Conservation (phyloP, 2,329 filamentous ascomycete genomes). For the Scolecobasidium constrictum region DNA sequence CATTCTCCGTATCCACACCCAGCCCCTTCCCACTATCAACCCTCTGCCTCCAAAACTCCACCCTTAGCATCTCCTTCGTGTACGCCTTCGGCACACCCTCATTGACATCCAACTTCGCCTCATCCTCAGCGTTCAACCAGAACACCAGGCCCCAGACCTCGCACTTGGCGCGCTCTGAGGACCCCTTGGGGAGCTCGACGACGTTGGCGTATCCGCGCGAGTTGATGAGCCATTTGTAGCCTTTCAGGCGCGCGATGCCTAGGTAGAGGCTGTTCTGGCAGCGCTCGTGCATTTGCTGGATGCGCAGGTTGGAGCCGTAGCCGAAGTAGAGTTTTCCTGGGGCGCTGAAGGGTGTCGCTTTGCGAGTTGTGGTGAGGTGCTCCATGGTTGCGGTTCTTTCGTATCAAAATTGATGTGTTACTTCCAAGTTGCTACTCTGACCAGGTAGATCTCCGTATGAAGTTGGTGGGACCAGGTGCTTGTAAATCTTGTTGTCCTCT, state of each 20-base stretch:
- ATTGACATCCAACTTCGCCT: conserved; percentile 25
- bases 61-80: conserved; percentile 38
- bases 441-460: too few species aligned
- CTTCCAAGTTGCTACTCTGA: too few species aligned
- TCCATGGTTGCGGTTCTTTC: too few species aligned
- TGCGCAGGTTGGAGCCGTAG: conserved; percentile 61
- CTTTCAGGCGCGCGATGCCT: conserved; percentile 45
- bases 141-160: conserved; percentile 26
- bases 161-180: background rate
- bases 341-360: too few species aligned
- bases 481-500: too few species aligned
- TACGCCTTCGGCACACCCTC: conserved; percentile 56
- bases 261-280: conserved; percentile 46
- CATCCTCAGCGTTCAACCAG: conserved; percentile 17
- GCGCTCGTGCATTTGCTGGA: conserved; percentile 50
- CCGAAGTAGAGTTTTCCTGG: conserved; percentile 49
- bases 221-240: conserved; percentile 57
- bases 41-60: conserved; percentile 31
- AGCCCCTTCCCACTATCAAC: conserved; percentile 18
- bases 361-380: too few species aligned
- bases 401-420: too few species aligned
- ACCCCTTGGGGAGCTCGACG: conserved; percentile 23
- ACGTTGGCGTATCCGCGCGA: conserved; percentile 58
- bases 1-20: conserved; percentile 16
- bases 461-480: too few species aligned